phyloP scores from a whole-genome alignment of 768 basidiomycete species.

The Pseudohyphozyma bogoriensis region DNA sequence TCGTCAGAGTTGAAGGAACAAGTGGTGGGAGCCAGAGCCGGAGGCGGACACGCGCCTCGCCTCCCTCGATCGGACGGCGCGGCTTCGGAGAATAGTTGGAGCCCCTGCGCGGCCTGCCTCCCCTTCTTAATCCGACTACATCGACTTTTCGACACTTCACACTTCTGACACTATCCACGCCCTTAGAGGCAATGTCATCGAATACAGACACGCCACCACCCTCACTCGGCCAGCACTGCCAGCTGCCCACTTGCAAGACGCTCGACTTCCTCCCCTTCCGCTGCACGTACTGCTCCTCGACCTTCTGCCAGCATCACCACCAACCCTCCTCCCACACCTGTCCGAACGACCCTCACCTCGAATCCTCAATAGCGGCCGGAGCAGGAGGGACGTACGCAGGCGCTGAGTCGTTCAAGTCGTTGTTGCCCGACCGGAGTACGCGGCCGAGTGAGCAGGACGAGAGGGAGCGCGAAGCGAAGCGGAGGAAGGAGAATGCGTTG shows the following conservation, averaged over 20 bases:
- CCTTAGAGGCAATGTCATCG: too few species aligned
- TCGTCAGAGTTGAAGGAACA: too few species aligned
- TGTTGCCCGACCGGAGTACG: constrained; percentile 29
- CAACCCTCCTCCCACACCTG: constrained; percentile 55
- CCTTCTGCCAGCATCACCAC: constrained; percentile 59
- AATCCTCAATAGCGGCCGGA: background rate
- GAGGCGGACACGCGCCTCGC: too few species aligned
- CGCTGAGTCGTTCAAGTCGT: constrained; percentile 34
- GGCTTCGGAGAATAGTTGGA: too few species aligned
- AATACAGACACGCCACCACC: too few species aligned
- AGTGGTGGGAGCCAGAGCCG: too few species aligned
- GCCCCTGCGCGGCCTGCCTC: too few species aligned
- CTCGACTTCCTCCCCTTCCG: constrained; percentile 69
- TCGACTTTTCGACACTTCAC: too few species aligned
- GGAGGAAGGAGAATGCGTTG: constrained; percentile 47
- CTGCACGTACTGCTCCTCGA: constrained; percentile 49
- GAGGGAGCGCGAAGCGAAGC: constrained; percentile 32
- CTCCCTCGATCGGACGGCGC: too few species aligned
- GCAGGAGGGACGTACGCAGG: too few species aligned
- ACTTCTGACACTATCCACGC: too few species aligned
- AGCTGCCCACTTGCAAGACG: constrained; percentile 50
- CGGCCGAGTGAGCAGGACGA: background rate
- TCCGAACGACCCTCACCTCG: constrained; percentile 24
- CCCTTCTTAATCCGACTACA: too few species aligned
- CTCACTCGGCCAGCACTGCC: constrained; percentile 56